These are phyloP conservation scores for Chrysopogon serrulatus DNA, from an alignment of 176 grass and related monocot species.

Conservation along the genomic window DNA sequence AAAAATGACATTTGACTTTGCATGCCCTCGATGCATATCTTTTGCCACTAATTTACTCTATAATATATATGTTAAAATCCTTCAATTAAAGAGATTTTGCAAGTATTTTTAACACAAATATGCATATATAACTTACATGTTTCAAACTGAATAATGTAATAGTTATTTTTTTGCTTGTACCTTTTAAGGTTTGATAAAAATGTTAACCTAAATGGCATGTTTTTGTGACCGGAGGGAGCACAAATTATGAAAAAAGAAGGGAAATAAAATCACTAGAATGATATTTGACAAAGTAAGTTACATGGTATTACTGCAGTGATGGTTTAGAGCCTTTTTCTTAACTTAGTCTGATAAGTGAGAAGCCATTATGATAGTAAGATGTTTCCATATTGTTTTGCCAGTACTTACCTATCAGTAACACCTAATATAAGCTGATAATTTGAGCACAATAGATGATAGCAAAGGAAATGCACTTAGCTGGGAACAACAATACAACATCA, in stretches of 20 bases:
- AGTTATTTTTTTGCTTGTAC: neutral
- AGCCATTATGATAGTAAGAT: neutral
- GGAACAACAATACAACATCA: conserved; percentile 35
- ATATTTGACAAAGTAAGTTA: neutral
- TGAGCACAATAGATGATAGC: neutral
- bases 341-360: too few species aligned
- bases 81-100: neutral
- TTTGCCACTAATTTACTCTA: neutral
- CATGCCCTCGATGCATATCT: neutral
- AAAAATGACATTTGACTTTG: neutral
- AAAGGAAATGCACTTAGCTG: conserved; percentile 5
- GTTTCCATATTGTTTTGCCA: neutral
- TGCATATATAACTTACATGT: neutral
- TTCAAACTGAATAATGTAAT: neutral
- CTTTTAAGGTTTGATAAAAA: neutral
- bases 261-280: neutral
- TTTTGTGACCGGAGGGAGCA: neutral
- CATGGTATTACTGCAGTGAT: neutral
- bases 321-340: neutral
- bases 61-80: neutral
- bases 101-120: neutral
- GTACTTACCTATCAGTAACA: neutral
- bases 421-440: neutral
- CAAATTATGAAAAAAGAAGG: neutral
- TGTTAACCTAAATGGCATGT: neutral